Percentiles rank a stretch among this genome's conserved stretches.
Conservation (phyloP, 163 green algal species). For the Scenedesmus sp. region DNA sequence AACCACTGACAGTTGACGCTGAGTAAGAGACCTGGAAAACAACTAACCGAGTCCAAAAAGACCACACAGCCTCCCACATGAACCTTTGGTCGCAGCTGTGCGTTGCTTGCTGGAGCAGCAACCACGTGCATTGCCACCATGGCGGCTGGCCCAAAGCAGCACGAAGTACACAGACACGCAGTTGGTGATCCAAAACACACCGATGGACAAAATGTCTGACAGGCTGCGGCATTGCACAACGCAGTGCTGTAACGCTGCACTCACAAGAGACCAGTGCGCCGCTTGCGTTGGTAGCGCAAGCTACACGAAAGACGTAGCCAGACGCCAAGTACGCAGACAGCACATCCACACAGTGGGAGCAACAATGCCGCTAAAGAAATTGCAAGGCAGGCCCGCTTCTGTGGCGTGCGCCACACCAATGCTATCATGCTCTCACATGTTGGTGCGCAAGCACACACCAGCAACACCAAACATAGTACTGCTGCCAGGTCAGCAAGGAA, state of each 20-base stretch:
- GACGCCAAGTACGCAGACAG: neutral
- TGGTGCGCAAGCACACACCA: neutral
- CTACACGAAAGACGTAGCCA: neutral
- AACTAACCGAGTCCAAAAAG: no score
- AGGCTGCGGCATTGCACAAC: neutral
- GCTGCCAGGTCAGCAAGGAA: neutral
- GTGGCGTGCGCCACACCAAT: neutral
- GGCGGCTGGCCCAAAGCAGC: neutral
- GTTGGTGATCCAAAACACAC: neutral
- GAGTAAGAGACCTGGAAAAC: no score
- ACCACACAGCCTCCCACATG: neutral
- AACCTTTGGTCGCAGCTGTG: neutral
- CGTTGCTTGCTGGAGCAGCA: neutral
- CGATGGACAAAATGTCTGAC: neutral
- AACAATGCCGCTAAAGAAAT: neutral
- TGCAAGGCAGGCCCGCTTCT: neutral
- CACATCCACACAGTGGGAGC: neutral
- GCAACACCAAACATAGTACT: neutral
- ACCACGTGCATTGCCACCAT: neutral
- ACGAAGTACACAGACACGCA: neutral
- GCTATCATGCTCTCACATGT: neutral
- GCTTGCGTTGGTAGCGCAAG: no score
- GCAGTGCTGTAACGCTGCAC: neutral
- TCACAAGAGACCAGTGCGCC: no score
- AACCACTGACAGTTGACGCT: no score